A percentile compares a stretch with the other conserved stretches of the same genome.
These are phyloP conservation scores for Umbelopsis isabellina DNA, from an alignment of 192 early-diverging fungal species.

Conservation along the genomic window DNA sequence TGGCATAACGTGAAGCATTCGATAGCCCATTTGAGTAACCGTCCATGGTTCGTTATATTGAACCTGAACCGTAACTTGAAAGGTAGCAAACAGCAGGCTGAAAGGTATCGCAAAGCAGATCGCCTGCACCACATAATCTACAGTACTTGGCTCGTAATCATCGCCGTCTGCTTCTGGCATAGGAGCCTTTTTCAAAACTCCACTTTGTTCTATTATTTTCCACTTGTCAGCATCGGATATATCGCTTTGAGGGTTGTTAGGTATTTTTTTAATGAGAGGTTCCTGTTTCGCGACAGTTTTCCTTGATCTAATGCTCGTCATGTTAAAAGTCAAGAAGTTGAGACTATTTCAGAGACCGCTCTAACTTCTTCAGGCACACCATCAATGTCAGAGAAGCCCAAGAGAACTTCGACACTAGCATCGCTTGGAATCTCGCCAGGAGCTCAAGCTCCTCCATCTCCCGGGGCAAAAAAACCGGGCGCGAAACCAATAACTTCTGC, in stretches of 20 bases:
- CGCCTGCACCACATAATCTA: slow-evolving; percentile 41
- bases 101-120: slow-evolving; percentile 40
- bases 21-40: slow-evolving; percentile 6
- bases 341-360: slow-evolving; percentile 14
- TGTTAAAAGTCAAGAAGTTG: slow-evolving; percentile 4
- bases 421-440: slow-evolving; percentile 18
- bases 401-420: slow-evolving; percentile 24
- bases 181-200: slow-evolving; percentile 36
- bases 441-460: neutral
- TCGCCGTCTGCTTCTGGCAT: neutral
- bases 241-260: slow-evolving; percentile 19
- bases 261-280: slow-evolving; percentile 30
- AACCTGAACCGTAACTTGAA: slow-evolving; percentile 43
- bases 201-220: slow-evolving; percentile 39
- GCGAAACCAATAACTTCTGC: neutral
- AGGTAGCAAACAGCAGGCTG: slow-evolving; percentile 36
- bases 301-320: slow-evolving; percentile 1
- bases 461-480: neutral
- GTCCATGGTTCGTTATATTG: slow-evolving; percentile 42
- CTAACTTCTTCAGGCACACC: slow-evolving; percentile 15
- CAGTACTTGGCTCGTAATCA: slow-evolving; percentile 3
- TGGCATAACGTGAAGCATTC: slow-evolving; percentile 30
- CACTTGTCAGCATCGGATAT: slow-evolving; percentile 39
- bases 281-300: slow-evolving; percentile 14
- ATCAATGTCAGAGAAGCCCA: slow-evolving; percentile 23